A percentile compares a stretch with the other conserved stretches of the same genome.
phyloP scores from a whole-genome alignment of 2,329 filamentous ascomycete genomes.

The Scytalidium lignicola region DNA sequence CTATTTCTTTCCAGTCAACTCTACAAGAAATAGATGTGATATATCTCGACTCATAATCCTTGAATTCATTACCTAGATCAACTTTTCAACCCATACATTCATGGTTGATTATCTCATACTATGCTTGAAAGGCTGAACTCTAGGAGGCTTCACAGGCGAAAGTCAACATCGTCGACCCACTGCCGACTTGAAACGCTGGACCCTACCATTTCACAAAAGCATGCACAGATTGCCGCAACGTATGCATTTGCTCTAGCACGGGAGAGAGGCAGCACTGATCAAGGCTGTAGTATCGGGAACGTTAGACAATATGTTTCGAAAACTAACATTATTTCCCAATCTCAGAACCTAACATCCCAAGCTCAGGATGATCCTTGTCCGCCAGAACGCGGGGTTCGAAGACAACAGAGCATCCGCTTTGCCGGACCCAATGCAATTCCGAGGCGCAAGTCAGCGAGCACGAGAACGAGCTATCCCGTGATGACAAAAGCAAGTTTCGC shows the following conservation, averaged over 20 bases:
- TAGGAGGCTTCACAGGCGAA: constrained; percentile 43
- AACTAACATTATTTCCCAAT: constrained; percentile 7
- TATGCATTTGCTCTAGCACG: constrained; percentile 54
- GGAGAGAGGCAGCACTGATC: constrained; percentile 33
- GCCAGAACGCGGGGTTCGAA: constrained; percentile 27
- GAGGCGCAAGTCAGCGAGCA: constrained; percentile 18
- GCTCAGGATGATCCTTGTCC: constrained; percentile 17
- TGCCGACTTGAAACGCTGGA: constrained; percentile 45
- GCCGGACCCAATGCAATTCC: constrained; percentile 23
- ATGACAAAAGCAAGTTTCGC: constrained; percentile 12
- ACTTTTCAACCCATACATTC: not conserved
- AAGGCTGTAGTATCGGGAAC: constrained; percentile 25
- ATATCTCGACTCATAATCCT: too few relatives aligned
- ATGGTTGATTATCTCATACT: not conserved
- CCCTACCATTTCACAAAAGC: constrained; percentile 44
- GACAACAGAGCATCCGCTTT: constrained; percentile 52
- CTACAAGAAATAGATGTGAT: too few relatives aligned
- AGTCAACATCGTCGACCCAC: constrained; percentile 46
- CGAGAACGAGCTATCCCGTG: constrained; percentile 11
- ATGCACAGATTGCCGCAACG: constrained; percentile 58
- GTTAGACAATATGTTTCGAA: constrained; percentile 7
- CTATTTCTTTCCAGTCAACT: too few relatives aligned
- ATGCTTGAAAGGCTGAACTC: constrained; percentile 13
- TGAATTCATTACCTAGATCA: not conserved
- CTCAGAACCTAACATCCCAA: constrained; percentile 11